Base-by-base conservation (phyloP, 768 basidiomycete species). In the Tulasnella sp. region DNA sequence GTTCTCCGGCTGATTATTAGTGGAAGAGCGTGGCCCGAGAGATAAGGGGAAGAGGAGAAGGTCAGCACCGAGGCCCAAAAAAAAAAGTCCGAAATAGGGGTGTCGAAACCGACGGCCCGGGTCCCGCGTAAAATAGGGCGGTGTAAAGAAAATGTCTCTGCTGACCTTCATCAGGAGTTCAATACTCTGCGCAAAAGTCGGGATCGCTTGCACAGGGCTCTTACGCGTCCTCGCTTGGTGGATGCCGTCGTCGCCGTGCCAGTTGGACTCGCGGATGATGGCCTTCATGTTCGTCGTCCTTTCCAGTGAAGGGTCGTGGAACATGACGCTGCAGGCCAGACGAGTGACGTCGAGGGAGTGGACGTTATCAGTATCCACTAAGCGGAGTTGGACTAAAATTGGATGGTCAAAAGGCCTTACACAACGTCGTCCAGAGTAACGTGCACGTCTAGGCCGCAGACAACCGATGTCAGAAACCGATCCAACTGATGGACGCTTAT, bases 141-240 rank as follows among this genome's bases (percentile, higher is more conserved):
- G 58, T 42, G 40, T 31, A 60, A 64, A 48, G 58, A 37, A 64
- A 58, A 76, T 76, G 42, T 76, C 54, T 75, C 44, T 80, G 72
- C 75, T 85, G 85, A 92, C 94, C 84, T 87, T 88, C 93, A 97
- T 96, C 58, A 98, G 89, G 79, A 93, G 88, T 40, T 88, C 89
- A 75, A 99, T 84, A 2, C 96, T 96, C 86, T 98, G 92, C 34
- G 88, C 90, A 84, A 99, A 97, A 5, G 95, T 96, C 20, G 97
- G 96, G 82, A 99, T 96, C 24, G 93, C 82, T 85, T 98, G 97
- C 82, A 89, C 90, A 24, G 97, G 96, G 82, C 90, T 89, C 86
- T 95, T 93, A 82, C 88, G 86, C 42, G 97, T 98, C 76, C 92
- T 90, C 72, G 94, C 91, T 46, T 95, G 90, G 85, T 96, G 88